These are phyloP conservation scores for Juglanconis oblonga DNA, from an alignment of 2,329 filamentous ascomycete species.

Conservation along the genomic window DNA sequence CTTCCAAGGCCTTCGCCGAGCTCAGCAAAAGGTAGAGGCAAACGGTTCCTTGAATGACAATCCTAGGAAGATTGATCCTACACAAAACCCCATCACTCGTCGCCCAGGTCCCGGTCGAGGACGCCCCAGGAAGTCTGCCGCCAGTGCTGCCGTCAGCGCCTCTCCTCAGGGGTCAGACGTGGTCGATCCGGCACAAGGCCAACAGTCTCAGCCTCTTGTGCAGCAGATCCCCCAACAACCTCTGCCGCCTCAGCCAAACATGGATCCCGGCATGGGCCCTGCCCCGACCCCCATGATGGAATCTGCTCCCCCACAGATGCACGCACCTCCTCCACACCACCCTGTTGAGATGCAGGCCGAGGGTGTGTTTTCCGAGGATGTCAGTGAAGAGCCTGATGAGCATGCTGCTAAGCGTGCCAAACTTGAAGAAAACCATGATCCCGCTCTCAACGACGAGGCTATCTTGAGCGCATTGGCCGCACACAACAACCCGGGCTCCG, in stretches of 20 bases:
- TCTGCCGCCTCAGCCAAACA: conserved; percentile 17
- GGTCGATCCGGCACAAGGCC: conserved; percentile 7
- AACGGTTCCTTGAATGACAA: conserved; percentile 33
- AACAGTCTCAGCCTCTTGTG: neutral
- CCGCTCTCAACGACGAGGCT: conserved; percentile 44
- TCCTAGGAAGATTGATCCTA: conserved; percentile 45
- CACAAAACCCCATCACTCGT: conserved; percentile 56
- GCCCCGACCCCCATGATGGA: conserved; percentile 17
- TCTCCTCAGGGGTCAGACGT: neutral
- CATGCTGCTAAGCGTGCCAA: conserved; percentile 40
- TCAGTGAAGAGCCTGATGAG: conserved; percentile 26
- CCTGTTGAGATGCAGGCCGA: conserved; percentile 28
- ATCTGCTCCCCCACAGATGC: conserved; percentile 20
- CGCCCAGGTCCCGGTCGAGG: conserved; percentile 57
- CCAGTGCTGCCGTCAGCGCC: conserved; percentile 22
- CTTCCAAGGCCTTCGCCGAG: conserved; percentile 56
- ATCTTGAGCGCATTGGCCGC: conserved; percentile 44
- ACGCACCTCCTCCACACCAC: conserved; percentile 23
- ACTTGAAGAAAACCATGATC: conserved; percentile 33
- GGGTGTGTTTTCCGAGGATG: conserved; percentile 15
- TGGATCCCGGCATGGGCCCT: conserved; percentile 17
- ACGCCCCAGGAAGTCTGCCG: conserved; percentile 44
- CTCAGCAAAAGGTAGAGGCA: conserved; percentile 51
- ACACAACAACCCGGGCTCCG: conserved; percentile 35
- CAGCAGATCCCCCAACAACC: conserved; percentile 15